Conservation (phyloP, 1,284 basidiomycete genomes). For the Kalmanozyma brasiliensis region DNA sequence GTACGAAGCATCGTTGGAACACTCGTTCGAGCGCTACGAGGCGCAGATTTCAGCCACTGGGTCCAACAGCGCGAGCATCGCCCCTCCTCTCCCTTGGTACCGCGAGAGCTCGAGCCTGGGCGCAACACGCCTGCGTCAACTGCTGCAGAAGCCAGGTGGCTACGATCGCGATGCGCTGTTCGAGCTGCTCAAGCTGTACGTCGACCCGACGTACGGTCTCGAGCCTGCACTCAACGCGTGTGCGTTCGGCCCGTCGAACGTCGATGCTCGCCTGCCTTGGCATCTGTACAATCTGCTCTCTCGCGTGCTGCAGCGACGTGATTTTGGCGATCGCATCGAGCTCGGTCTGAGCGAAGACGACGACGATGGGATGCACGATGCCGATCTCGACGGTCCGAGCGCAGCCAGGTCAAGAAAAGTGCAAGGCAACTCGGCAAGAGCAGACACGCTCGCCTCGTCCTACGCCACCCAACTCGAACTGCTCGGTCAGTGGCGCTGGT, state of each 20-base stretch:
- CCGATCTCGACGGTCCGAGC: conserved; percentile 73
- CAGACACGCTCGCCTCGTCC: conserved; percentile 82
- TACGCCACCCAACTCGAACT: conserved; percentile 90
- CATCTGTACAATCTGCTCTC: conserved; percentile 90
- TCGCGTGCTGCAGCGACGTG: conserved; percentile 81
- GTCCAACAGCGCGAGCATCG: conserved; percentile 36
- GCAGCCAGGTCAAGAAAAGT: conserved; percentile 4
- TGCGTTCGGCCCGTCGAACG: conserved; percentile 79
- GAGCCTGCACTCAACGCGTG: conserved; percentile 74
- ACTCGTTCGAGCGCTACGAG: conserved; percentile 79
- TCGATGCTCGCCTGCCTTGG: conserved; percentile 88
- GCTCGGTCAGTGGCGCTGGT: conserved; percentile 82
- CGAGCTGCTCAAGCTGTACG: conserved; percentile 81
- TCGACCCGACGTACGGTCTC: conserved; percentile 72
- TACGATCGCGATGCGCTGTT: conserved; percentile 77
- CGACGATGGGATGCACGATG: conserved; percentile 66
- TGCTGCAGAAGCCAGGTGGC: conserved; percentile 39
- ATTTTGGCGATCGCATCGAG: conserved; percentile 80
- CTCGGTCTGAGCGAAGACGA: conserved; percentile 65
- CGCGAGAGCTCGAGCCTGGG: conserved; percentile 60
- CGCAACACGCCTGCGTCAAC: conserved; percentile 46
- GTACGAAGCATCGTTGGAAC: conserved; percentile 78
- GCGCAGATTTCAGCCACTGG: conserved; percentile 55
- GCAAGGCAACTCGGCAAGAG: conserved; percentile 72
- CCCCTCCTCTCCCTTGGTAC: conserved; percentile 66